Conservation (phyloP, 768 basidiomycete species). For the Chiua virens region DNA sequence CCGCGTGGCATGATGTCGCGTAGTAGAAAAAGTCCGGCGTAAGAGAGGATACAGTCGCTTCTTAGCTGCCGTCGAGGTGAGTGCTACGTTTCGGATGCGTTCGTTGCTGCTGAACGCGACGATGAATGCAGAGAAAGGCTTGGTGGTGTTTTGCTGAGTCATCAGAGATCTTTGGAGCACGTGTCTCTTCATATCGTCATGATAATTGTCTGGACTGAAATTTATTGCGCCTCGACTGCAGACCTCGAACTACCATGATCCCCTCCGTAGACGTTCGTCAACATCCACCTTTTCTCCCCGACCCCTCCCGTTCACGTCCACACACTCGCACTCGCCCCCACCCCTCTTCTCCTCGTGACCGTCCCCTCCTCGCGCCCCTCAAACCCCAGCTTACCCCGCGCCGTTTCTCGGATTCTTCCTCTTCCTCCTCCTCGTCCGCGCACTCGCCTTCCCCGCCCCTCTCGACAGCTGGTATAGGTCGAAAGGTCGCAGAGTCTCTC, state of each 20-base stretch:
- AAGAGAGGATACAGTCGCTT: slow-evolving; percentile 10
- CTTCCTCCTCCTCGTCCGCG: slow-evolving; percentile 21
- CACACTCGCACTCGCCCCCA: slow-evolving; percentile 32
- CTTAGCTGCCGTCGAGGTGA: slow-evolving; percentile 18
- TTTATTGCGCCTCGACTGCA: not conserved
- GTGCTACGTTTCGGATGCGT: slow-evolving; percentile 1
- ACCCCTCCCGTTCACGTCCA: slow-evolving; percentile 23
- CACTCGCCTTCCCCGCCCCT: not conserved
- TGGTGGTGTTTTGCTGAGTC: slow-evolving; percentile 28
- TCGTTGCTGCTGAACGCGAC: slow-evolving; percentile 14
- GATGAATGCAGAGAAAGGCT: not conserved
- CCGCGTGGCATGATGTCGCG: slow-evolving; percentile 22
- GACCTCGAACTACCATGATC: slow-evolving; percentile 2
- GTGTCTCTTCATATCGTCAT: slow-evolving; percentile 39
- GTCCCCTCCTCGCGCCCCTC: slow-evolving; percentile 13
- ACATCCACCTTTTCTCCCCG: slow-evolving; percentile 33
- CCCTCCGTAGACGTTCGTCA: not conserved
- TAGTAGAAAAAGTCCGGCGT: slow-evolving; percentile 28
- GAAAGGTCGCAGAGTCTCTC: slow-evolving; percentile 81
- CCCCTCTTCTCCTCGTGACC: slow-evolving; percentile 29
- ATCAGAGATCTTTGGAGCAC: slow-evolving; percentile 32
- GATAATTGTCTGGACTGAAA: not conserved
- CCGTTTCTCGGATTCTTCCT: slow-evolving; percentile 28
- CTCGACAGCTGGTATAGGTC: slow-evolving; percentile 52
- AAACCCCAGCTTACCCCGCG: slow-evolving; percentile 37